Evolutionary conservation across 2,329 filamentous ascomycete species (phyloP).

Genomic region (Colletotrichum destructivum): DNA sequence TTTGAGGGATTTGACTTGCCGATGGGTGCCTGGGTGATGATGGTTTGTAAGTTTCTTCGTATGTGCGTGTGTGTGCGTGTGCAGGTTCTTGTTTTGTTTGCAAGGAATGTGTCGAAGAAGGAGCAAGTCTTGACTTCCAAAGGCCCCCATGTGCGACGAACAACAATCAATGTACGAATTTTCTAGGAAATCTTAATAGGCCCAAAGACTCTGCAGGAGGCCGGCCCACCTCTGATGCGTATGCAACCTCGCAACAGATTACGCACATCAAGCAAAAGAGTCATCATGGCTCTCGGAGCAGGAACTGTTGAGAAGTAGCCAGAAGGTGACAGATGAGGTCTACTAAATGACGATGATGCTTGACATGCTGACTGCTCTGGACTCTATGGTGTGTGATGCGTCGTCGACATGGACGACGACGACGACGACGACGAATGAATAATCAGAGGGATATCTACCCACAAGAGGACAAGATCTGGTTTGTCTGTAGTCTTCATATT

Average conservation of each 20-base stretch:
- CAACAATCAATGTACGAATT: too few relatives aligned
- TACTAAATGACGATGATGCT: neutral
- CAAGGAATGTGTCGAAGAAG: too few relatives aligned
- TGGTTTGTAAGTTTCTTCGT: too few relatives aligned
- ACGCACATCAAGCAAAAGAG: slow-evolving; percentile 9
- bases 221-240: slow-evolving; percentile 21
- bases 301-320: neutral
- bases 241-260: slow-evolving; percentile 30
- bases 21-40: neutral
- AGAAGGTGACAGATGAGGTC: neutral
- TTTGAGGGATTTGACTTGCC: neutral
- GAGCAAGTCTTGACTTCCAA: too few relatives aligned
- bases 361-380: neutral
- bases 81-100: too few relatives aligned
- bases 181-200: neutral
- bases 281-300: neutral
- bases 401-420: neutral
- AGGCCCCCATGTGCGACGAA: too few relatives aligned
- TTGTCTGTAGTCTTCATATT: neutral
- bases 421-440: neutral
- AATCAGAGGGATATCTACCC: too few relatives aligned
- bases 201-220: slow-evolving; percentile 29
- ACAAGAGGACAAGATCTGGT: neutral
- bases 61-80: too few relatives aligned
- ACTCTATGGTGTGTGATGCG: neutral